Percentiles rank a stretch among this genome's conserved stretches.
phyloP scores from a whole-genome alignment of 768 basidiomycete genomes.

The Neoboletus subvelutipes region DNA sequence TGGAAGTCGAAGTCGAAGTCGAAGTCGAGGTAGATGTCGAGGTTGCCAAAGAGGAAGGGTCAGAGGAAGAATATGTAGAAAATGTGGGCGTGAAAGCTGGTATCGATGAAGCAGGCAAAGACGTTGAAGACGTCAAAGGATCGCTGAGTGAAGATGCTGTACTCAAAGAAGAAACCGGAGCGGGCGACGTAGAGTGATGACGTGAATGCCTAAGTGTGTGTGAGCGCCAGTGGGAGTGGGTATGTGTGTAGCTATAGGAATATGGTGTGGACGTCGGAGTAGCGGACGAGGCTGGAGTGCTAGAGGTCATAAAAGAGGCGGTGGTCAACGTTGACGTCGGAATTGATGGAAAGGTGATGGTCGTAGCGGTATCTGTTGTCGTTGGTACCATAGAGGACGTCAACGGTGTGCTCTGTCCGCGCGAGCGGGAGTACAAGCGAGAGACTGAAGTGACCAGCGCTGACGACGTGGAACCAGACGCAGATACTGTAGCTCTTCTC shows the following conservation, averaged over 20 bases:
- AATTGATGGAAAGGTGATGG: constrained; percentile 7
- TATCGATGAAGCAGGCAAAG: not conserved
- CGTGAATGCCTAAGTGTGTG: not conserved
- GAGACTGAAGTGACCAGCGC: not conserved
- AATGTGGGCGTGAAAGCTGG: not conserved
- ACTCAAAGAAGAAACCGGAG: not conserved
- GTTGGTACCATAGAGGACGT: constrained; percentile 1
- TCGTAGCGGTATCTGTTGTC: constrained; percentile 4
- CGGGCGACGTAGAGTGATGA: not conserved
- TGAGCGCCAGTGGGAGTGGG: not conserved
- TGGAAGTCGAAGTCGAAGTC: not conserved
- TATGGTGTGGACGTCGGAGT: not conserved
- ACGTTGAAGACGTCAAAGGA: not conserved
- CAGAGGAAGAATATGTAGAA: not conserved
- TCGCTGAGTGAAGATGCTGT: not conserved
- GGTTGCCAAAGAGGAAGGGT: not conserved
- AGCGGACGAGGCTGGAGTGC: not conserved
- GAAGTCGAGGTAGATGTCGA: not conserved
- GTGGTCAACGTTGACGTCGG: not conserved
- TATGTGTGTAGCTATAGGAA: constrained; percentile 2
- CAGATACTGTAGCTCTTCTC: constrained; percentile 26
- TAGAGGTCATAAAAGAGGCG: not conserved
- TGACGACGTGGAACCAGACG: constrained; percentile 4
- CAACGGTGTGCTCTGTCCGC: not conserved
- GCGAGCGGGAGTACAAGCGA: not conserved